phyloP scores from a whole-genome alignment of 805 yeast species.

The Kuraishia floccosa region DNA sequence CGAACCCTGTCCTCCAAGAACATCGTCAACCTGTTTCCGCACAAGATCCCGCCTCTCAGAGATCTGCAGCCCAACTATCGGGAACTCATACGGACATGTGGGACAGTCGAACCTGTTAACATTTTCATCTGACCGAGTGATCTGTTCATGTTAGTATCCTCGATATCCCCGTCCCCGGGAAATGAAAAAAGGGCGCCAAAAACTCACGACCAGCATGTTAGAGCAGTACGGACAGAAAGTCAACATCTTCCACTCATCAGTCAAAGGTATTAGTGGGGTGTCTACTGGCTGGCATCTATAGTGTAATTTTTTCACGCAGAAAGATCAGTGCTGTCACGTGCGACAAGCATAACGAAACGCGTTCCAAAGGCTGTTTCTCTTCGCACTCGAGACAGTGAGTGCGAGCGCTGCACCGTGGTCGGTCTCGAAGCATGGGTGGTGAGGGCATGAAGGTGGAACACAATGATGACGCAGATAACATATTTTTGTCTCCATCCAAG shows the following conservation, averaged over 20 bases:
- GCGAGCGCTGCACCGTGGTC: too few relatives aligned
- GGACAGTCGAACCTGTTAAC: slow-evolving; percentile 73
- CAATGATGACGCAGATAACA: slow-evolving; percentile 1
- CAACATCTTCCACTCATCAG: slow-evolving; percentile 38
- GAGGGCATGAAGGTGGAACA: too few relatives aligned
- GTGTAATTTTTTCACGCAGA: too few relatives aligned
- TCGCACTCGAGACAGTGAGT: too few relatives aligned
- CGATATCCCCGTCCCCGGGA: too few relatives aligned
- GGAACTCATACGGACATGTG: slow-evolving; percentile 93
- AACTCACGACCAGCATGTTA: slow-evolving; percentile 66
- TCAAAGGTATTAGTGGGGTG: neutral
- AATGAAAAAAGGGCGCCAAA: neutral
- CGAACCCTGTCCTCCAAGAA: slow-evolving; percentile 91
- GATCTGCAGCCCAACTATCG: slow-evolving; percentile 72
- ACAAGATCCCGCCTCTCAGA: slow-evolving; percentile 77
- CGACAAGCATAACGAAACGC: too few relatives aligned
- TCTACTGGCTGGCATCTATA: too few relatives aligned
- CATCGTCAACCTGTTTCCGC: slow-evolving; percentile 90
- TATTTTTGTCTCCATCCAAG: slow-evolving; percentile 3
- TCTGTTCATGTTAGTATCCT: slow-evolving; percentile 10
- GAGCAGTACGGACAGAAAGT: slow-evolving; percentile 94
- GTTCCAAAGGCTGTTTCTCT: too few relatives aligned
- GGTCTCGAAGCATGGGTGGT: slow-evolving; percentile 1
- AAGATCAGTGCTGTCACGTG: too few relatives aligned
- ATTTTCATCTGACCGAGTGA: slow-evolving; percentile 46